Evolutionary conservation across 768 basidiomycete species (phyloP).

Genomic region (Psilocybe sp.): DNA sequence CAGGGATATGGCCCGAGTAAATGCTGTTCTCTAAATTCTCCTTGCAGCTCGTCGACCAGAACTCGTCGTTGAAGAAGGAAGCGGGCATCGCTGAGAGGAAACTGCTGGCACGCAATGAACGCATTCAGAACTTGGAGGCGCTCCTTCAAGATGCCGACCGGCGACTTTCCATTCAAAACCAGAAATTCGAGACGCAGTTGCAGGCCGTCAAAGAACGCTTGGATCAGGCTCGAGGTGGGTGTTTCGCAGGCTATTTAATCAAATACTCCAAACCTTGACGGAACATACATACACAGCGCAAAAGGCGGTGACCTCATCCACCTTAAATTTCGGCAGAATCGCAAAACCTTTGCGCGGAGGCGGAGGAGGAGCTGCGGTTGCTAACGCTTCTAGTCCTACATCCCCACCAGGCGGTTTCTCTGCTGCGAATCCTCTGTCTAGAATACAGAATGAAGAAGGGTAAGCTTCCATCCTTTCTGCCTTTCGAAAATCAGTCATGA

Average conservation of each 20-base stretch:
- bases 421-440: slow-evolving; percentile 60
- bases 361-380: slow-evolving; percentile 52
- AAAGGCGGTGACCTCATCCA: slow-evolving; percentile 67
- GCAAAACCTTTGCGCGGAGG: slow-evolving; percentile 96
- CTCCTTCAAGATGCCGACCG: slow-evolving; percentile 93
- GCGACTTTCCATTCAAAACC: slow-evolving; percentile 86
- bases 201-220: slow-evolving; percentile 90
- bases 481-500: slow-evolving; percentile 6
- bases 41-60: slow-evolving; percentile 92
- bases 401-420: slow-evolving; percentile 42
- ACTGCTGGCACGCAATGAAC: slow-evolving; percentile 92
- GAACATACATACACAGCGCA: slow-evolving; percentile 57
- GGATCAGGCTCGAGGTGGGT: slow-evolving; percentile 87
- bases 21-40: slow-evolving; percentile 10
- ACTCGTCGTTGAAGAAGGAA: slow-evolving; percentile 95
- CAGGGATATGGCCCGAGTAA: slow-evolving; percentile 6
- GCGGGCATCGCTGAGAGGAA: slow-evolving; percentile 96
- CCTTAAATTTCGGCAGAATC: slow-evolving; percentile 88
- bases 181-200: slow-evolving; percentile 92
- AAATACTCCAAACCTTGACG: slow-evolving; percentile 4
- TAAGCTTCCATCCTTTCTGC: slow-evolving; percentile 33
- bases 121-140: slow-evolving; percentile 94
- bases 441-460: slow-evolving; percentile 83
- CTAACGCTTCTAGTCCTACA: slow-evolving; percentile 34
- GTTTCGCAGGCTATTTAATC: slow-evolving; percentile 2